Evolutionary conservation across 2,329 filamentous ascomycete species (phyloP), one percentile per base, ranked within the genome.

Genomic region (Parascedosporium putredinis): DNA sequence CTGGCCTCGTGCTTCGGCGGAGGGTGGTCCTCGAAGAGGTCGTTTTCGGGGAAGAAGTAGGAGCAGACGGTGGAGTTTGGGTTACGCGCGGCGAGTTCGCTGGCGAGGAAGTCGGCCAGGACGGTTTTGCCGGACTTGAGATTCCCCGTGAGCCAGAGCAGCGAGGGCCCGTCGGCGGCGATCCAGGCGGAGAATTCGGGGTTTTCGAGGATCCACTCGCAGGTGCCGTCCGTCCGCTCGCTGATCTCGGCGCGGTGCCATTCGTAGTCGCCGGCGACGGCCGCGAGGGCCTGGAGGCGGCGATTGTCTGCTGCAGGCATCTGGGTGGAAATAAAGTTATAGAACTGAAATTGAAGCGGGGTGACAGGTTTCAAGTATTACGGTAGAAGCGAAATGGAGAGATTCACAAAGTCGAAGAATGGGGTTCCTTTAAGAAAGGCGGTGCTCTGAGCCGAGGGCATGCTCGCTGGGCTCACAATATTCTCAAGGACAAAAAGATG

Each of bases 281-380:
- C 24, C 31, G 38, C 51, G 4, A 42, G 38, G 2, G 49, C 45
- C 46, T 53, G 18, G 46, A 49, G 49, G 45, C 53, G 53, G 51
- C 52, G 48, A 46, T 53, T 50, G 48, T 53, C 48, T 53, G 18
- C n/a, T 27, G 27, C 2, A 43, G 14, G 12, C 38, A 42, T 42
- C n/a, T n/a, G n/a, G 20, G 7, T 42, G 18, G 20, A 5, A 10
- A 18, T 4, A 18, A 16, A 7, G 1, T 36, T 36, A 36, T 36
- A 6, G 14, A 36, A 18, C 4, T 16, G 33, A 2, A 36, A 18
- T 36, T 36, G 33, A 36, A 16, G 14, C 20, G n/a, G 20, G 20
- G 33, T n/a, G n/a, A n/a, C n/a, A n/a, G n/a, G n/a, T n/a, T n/a
- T n/a, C n/a, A n/a, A n/a, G n/a, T n/a, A n/a, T n/a, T n/a, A n/a